A percentile compares a stretch with the other conserved stretches of the same genome.
phyloP scores from a whole-genome alignment of 805 yeast genomes.

The Lachancea kluyveri region DNA sequence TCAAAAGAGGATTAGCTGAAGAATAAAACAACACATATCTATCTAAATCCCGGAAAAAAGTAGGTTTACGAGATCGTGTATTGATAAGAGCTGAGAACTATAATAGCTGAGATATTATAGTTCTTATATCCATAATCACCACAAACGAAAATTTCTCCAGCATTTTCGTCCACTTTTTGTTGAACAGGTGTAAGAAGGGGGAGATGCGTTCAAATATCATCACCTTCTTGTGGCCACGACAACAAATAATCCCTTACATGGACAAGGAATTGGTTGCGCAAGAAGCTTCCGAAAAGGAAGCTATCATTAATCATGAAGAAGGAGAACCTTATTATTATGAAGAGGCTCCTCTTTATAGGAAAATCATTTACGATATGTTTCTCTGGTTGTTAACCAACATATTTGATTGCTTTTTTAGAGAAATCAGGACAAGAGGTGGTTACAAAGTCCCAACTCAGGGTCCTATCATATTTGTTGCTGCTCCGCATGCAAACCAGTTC shows the following conservation, averaged over 20 bases:
- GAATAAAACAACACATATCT: too few species aligned
- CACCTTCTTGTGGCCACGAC: neutral
- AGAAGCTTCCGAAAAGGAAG: neutral
- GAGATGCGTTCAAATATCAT: too few species aligned
- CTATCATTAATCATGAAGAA: neutral
- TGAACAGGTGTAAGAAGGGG: too few species aligned
- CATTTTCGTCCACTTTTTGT: too few species aligned
- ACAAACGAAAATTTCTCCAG: too few species aligned
- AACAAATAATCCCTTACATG: neutral
- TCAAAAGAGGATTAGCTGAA: too few species aligned
- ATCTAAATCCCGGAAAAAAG: too few species aligned
- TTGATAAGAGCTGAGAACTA: too few species aligned
- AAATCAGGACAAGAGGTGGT: slow-evolving; percentile 84
- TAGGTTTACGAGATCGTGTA: too few species aligned
- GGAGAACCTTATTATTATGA: slow-evolving; percentile 9
- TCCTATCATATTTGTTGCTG: slow-evolving; percentile 88
- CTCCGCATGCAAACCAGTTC: slow-evolving; percentile 95
- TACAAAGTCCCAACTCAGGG: slow-evolving; percentile 65
- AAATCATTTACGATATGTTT: slow-evolving; percentile 44
- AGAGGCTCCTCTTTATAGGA: slow-evolving; percentile 35
- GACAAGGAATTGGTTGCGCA: neutral
- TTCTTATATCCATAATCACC: too few species aligned
- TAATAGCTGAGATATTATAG: too few species aligned
- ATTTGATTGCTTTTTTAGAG: slow-evolving; percentile 75
- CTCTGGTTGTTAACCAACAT: slow-evolving; percentile 43